phyloP scores from a whole-genome alignment of 2,329 filamentous ascomycete genomes.

The Teratosphaeria destructans region DNA sequence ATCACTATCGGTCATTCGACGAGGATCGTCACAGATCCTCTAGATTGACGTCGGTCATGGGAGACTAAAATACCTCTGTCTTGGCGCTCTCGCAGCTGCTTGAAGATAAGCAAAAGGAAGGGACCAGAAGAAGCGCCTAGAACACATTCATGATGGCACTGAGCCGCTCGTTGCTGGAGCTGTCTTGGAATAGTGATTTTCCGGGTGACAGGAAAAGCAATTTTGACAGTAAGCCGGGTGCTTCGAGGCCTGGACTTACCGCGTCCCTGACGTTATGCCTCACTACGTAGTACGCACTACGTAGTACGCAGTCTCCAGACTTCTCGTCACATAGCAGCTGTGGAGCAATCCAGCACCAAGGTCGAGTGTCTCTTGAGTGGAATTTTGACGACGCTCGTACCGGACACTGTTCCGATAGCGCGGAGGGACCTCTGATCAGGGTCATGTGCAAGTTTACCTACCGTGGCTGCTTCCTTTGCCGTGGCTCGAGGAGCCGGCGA shows the following conservation, averaged over 20 bases:
- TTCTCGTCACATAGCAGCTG: neutral
- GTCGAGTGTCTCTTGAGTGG: too few relatives aligned
- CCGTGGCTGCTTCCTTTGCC: neutral
- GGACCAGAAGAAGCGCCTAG: too few relatives aligned
- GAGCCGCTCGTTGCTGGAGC: too few relatives aligned
- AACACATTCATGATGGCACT: too few relatives aligned
- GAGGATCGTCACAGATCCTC: too few relatives aligned
- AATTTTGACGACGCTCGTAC: neutral
- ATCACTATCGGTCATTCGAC: neutral
- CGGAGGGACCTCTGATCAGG: neutral
- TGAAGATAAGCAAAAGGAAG: too few relatives aligned
- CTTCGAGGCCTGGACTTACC: neutral
- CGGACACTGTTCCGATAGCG: neutral
- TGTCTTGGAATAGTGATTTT: too few relatives aligned
- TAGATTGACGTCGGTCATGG: too few relatives aligned
- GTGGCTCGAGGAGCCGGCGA: neutral
- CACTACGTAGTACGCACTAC: neutral
- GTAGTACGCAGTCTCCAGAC: neutral
- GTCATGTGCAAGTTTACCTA: neutral
- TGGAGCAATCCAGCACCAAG: neutral
- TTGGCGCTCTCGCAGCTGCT: too few relatives aligned
- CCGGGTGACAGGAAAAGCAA: neutral
- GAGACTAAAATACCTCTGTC: too few relatives aligned
- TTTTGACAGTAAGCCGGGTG: neutral
- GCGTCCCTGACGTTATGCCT: neutral